Percentiles rank a stretch among this genome's conserved stretches.
Conservation (phyloP, 1,284 basidiomycete genomes). For the Moniliophthora roreri region DNA sequence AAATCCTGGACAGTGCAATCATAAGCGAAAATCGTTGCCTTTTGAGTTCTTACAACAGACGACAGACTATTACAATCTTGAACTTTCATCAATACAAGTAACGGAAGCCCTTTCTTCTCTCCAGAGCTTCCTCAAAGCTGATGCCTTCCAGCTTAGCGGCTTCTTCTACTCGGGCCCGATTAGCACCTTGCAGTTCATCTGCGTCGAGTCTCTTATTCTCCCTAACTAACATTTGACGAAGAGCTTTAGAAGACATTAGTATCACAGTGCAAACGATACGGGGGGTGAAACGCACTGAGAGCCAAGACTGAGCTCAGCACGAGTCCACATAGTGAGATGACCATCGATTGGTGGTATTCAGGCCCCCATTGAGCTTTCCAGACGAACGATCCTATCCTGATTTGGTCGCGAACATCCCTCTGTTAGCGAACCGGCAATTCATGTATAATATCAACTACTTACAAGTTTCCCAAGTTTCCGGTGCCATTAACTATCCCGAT, state of each 20-base stretch:
- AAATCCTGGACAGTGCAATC: too few relatives aligned
- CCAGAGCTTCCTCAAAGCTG: constrained; percentile 50
- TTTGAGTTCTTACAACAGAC: too few relatives aligned
- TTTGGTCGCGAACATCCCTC: not conserved
- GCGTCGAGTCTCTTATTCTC: constrained; percentile 45
- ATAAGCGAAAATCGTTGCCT: too few relatives aligned
- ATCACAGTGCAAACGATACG: not conserved
- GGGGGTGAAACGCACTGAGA: constrained; percentile 29
- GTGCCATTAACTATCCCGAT: constrained; percentile 36
- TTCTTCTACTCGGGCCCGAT: constrained; percentile 43
- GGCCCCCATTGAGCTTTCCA: constrained; percentile 54
- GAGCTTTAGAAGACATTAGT: constrained; percentile 30
- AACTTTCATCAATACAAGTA: constrained; percentile 38
- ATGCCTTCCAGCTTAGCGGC: constrained; percentile 51
- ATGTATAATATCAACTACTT: constrained; percentile 28
- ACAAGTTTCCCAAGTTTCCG: constrained; percentile 29
- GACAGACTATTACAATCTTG: too few relatives aligned
- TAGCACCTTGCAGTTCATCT: constrained; percentile 41
- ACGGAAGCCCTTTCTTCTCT: constrained; percentile 46
- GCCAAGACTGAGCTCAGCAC: constrained; percentile 35
- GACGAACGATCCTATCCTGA: constrained; percentile 49
- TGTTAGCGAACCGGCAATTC: too few relatives aligned
- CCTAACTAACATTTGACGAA: constrained; percentile 43
- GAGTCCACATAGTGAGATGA: constrained; percentile 42
- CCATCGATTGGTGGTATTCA: constrained; percentile 50